Evolutionary conservation across 148 eudicot species (phyloP), one percentile per base, ranked within the genome.

Genomic region (Rheum nobile): DNA sequence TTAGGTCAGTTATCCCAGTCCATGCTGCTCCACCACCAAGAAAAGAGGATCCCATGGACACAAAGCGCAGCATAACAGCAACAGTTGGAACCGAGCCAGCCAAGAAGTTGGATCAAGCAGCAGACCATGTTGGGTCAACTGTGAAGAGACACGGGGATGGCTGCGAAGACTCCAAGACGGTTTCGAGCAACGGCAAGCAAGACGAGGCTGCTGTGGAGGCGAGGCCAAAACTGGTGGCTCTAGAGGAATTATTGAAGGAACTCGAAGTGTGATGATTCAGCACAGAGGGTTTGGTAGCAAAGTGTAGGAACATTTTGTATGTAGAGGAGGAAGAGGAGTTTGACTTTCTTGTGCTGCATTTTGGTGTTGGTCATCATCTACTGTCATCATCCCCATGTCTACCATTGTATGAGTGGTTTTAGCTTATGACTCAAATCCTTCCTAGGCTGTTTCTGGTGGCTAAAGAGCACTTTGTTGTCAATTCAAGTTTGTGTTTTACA

Each of bases 1-100:
- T 83, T 32, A 85, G 88, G 77, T 88, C 80, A 46, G 78, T 79
- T n/a, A 75, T 84, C 69, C 86, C 85, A 21, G 86, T 72, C 74
- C 84, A 55, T 81, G 84, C 89, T 37, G 79, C 87, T 43, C 85
- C 88, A 28, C 74, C 84, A 7, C 38, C 47, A 22, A 71, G 50
- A 39, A 71, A 41, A 28, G 48, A 21, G 29, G 73, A 71, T 21
- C 26, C 12, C 9, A 37, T 1, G 4, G 19, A 22, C 22, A 42
- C 34, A 14, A 38, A 41, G 46, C 11, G 6, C 8, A 22, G 21
- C 26, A 67, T 16, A 41, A 38, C 16, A 38, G 16, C 46, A 41
- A n/a, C 46, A 22, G 46, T 22, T 69, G 46, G 42, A 43, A 71
- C 48, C 32, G 50, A 71, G 4, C 48, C 1, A 1, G 22, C 29